Evolutionary conservation across 257 asterid species (phyloP).

Genomic region (Prunella vulgaris): DNA sequence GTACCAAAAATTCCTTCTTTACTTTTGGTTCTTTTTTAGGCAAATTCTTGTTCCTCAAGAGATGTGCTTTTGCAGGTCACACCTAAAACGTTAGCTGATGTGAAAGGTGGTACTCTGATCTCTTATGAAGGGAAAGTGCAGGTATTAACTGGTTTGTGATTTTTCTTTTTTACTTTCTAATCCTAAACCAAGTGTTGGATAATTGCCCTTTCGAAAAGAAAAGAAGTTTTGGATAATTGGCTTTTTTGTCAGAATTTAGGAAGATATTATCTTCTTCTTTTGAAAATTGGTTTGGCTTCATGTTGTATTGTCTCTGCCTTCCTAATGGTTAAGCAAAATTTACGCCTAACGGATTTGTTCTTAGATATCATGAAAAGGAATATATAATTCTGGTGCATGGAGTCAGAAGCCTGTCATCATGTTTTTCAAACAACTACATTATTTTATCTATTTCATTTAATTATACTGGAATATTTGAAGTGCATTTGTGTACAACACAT

Average conservation of each 20-base stretch:
- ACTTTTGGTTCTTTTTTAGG: background rate
- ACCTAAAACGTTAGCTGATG: conserved; percentile 96
- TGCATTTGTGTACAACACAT: background rate
- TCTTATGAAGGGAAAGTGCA: conserved; percentile 94
- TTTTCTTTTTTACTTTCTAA: background rate
- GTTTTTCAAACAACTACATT: background rate
- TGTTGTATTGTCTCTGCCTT: conserved; percentile 5
- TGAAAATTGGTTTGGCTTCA: background rate
- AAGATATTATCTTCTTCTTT: background rate
- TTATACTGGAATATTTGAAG: background rate
- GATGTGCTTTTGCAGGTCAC: conserved; percentile 64
- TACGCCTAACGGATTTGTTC: background rate
- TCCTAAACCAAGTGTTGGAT: background rate
- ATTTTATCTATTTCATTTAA: background rate
- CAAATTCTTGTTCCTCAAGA: conserved; percentile 9
- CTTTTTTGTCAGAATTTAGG: background rate
- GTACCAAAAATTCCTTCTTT: conserved; percentile 27
- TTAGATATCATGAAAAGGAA: background rate
- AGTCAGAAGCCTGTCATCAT: conserved; percentile 7
- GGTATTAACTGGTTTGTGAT: conserved; percentile 36
- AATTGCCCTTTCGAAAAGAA: background rate
- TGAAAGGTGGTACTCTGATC: conserved; percentile 97
- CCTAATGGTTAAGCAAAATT: conserved; percentile 9
- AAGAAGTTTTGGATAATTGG: background rate
- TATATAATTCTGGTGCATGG: background rate